Percentiles rank a stretch among this genome's conserved stretches.
These are phyloP conservation scores for Xylaria venustula DNA, from an alignment of 495 filamentous ascomycete species.

Conservation along the genomic window DNA sequence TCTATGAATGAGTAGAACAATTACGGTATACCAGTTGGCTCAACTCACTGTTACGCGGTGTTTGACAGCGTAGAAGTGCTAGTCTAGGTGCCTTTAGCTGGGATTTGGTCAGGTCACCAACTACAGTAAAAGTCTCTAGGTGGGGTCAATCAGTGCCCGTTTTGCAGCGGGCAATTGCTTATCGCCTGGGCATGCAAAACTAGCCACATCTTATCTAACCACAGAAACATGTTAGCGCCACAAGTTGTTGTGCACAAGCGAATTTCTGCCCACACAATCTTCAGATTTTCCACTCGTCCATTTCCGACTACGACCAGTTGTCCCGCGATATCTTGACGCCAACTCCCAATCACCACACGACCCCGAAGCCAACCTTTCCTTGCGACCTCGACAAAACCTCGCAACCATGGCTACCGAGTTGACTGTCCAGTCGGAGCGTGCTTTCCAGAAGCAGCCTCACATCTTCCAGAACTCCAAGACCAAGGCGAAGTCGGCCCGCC, in stretches of 20 bases:
- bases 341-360: slow-evolving; percentile 23
- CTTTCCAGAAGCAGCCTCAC: slow-evolving; percentile 99
- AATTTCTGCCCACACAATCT: slow-evolving; percentile 31
- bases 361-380: slow-evolving; percentile 28
- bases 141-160: too few species aligned
- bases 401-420: slow-evolving; percentile 96
- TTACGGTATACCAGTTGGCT: too few species aligned
- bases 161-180: too few species aligned
- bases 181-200: not conserved
- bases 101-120: too few species aligned
- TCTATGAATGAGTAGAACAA: too few species aligned
- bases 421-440: slow-evolving; percentile 96
- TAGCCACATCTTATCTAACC: slow-evolving; percentile 15
- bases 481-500: slow-evolving; percentile 78
- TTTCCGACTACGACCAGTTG: slow-evolving; percentile 20
- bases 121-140: too few species aligned
- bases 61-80: too few species aligned
- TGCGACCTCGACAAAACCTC: slow-evolving; percentile 46
- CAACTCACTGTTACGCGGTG: too few species aligned
- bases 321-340: slow-evolving; percentile 22
- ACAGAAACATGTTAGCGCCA: slow-evolving; percentile 8
- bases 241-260: slow-evolving; percentile 17
- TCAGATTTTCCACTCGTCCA: slow-evolving; percentile 27
- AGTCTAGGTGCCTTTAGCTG: too few species aligned
- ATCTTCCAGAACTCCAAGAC: slow-evolving; percentile 97